Base-by-base conservation (phyloP, 2,329 filamentous ascomycete genomes). In the Seiridium cupressi region DNA sequence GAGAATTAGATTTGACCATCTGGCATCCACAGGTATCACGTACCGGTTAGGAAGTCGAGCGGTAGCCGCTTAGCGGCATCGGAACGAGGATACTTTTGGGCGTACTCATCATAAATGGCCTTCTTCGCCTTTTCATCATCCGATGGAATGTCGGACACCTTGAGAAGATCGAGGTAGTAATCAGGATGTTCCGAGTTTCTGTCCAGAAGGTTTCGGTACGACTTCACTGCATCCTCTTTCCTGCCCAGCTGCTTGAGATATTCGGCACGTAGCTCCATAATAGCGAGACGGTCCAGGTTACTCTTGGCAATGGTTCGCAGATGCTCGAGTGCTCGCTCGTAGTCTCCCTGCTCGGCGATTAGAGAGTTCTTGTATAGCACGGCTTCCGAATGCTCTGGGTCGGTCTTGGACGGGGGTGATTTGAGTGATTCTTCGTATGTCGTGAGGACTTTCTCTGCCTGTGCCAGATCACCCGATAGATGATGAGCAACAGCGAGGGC, bases 391-490 rank as follows among this genome's bases (percentile, higher is more conserved):
- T 98, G 91, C 76, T 99, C 95, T 70, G 94, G 84, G 72, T 98
- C 94, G 54, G 84, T 81, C 71, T 89, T 89, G 10, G 88, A 84
- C 1, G 93, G 92, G 8, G 89, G 85, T 10, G 84, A 84, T 78
- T 97, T 97, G 64, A 99, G 76, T 0, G 94, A 98, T 63, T 95
- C 92, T 76, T 99, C 95, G 74, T 94, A 99, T 13, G 90, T 96
- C 51, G 87, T 92, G 68, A 99, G 79, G 46, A 97, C 91, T 69
- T 93, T 92, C 78, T 99, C 95, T 36, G 95, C 96, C 69, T 95
- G 90, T 49, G 83, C 77, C 62, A 95, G 81, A 71, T 96, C 91
- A 1, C 94, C 95, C n/a, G 88, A 85, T 57, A 99, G 82, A 70
- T 99, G 95, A 73, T 97, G 88, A 42, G 94, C 95, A 60, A 98